Evolutionary conservation across 495 filamentous ascomycete genomes (phyloP), one percentile per base, ranked within the genome.

Genomic region (Umbilicaria muhlenbergii): DNA sequence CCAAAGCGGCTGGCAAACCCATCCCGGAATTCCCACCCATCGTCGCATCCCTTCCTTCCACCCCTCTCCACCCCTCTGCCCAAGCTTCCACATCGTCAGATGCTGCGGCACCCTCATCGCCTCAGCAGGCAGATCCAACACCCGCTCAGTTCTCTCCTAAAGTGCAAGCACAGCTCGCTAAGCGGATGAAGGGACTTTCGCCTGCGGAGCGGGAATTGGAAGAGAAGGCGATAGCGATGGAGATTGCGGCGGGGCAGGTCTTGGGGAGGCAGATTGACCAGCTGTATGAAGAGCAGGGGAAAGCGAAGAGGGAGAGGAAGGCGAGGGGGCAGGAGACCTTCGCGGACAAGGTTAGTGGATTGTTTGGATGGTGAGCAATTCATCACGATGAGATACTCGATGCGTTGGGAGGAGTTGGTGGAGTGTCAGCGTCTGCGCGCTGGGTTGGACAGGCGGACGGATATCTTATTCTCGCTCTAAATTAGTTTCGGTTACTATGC

Each of bases 131-230:
- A 38, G 3, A 14, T 39, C 11, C 41, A 17, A 28, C 24, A 28
- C 24, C 24, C 5, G 24, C 5, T 28, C 24, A 28, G 24, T 28
- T 28, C 24, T 28, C 24, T 3, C 24, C 55, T 67, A 14, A 66
- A 58, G 36, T 36, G 32, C 40, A 47, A 15, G 57, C 61, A 38
- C 60, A 58, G 41, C 66, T 80, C 34, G 69, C 67, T 41, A 65
- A 72, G 51, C 60, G 64, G 16, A 55, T 83, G 44, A 67, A 78
- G 34, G 67, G 73, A 38, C 62, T 86, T 16, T 66, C 67, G 0
- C 74, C 74, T 3, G 66, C 71, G 40, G 78, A 85, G 48, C 63
- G 79, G 16, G 73, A 75, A 41, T 56, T 84, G 21, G 80, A 86
- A 51, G 77, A 81, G 44, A 62, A 69, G 51, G 71, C 78, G 10